Evolutionary conservation across 1,284 basidiomycete species (phyloP).

Genomic region (Ustilago nuda): DNA sequence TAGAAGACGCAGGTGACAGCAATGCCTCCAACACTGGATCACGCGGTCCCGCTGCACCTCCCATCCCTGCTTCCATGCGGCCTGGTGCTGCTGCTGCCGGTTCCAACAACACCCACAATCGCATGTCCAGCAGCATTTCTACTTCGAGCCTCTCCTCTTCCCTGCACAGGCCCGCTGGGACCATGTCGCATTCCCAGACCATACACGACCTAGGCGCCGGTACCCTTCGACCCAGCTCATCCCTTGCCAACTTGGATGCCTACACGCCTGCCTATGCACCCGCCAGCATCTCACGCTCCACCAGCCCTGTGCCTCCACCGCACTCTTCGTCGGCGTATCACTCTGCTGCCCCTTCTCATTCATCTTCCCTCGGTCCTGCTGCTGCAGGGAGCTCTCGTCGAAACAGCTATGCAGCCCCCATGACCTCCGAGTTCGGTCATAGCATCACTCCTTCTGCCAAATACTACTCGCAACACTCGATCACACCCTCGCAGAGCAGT

Average conservation of each 20-base stretch:
- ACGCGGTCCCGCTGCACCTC: slow-evolving; percentile 24
- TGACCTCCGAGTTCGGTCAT: slow-evolving; percentile 32
- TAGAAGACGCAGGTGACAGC: slow-evolving; percentile 46
- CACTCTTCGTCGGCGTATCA: slow-evolving; percentile 26
- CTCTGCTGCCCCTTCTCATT: slow-evolving; percentile 2
- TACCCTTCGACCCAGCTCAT: slow-evolving; percentile 59
- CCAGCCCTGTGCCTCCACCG: slow-evolving; percentile 55
- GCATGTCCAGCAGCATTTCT: slow-evolving; percentile 49
- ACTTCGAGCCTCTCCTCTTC: slow-evolving; percentile 36
- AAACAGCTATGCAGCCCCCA: slow-evolving; percentile 33
- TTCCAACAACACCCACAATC: slow-evolving; percentile 20
- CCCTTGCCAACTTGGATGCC: slow-evolving; percentile 58
- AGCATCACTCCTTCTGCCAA: slow-evolving; percentile 37
- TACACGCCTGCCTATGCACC: slow-evolving; percentile 66
- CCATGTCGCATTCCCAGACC: slow-evolving; percentile 38
- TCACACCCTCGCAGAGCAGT: slow-evolving; percentile 43
- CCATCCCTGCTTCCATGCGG: slow-evolving; percentile 57
- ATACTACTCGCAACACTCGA: slow-evolving; percentile 47
- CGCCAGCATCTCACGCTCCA: slow-evolving; percentile 45
- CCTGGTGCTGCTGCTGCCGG: slow-evolving; percentile 32
- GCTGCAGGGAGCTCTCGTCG: slow-evolving; percentile 17
- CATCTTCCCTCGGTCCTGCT: slow-evolving; percentile 19
- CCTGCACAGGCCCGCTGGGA: slow-evolving; percentile 22
- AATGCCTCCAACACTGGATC: slow-evolving; percentile 20
- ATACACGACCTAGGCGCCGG: slow-evolving; percentile 52